Evolutionary conservation across 2,329 filamentous ascomycete genomes (phyloP).

Genomic region (Bipolaris bicolor): DNA sequence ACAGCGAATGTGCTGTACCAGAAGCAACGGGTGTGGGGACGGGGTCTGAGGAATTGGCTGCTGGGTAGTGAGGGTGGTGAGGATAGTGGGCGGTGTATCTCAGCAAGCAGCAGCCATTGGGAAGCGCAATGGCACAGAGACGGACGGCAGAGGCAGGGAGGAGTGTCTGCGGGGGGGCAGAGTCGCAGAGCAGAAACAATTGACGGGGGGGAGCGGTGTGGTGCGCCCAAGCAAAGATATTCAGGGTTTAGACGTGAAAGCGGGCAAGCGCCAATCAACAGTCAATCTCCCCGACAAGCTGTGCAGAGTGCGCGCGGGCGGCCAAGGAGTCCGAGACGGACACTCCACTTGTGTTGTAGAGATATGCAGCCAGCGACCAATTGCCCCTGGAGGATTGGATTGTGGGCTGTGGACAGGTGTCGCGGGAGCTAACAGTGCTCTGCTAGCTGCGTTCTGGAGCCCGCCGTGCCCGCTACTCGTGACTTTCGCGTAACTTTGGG

Average conservation of each 20-base stretch:
- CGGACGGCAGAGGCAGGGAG: conserved; percentile 16
- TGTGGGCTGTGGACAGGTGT: conserved; percentile 23
- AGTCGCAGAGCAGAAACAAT: conserved; percentile 22
- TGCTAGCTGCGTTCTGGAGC: conserved; percentile 26
- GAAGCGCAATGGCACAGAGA: conserved; percentile 18
- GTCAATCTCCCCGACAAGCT: conserved; percentile 12
- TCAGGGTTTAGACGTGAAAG: conserved; percentile 34
- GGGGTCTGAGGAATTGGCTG: not conserved
- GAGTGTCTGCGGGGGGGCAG: conserved; percentile 22
- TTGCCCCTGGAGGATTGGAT: conserved; percentile 14
- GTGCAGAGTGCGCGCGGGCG: not conserved
- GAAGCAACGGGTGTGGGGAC: not conserved
- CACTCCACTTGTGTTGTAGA: conserved; percentile 1
- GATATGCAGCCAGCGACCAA: not conserved
- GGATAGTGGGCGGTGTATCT: conserved; percentile 16
- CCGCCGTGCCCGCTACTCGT: conserved; percentile 7
- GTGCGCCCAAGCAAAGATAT: conserved; percentile 25
- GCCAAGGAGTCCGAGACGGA: not conserved
- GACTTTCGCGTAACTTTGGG: conserved; percentile 15
- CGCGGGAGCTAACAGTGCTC: conserved; percentile 28
- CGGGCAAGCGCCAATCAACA: conserved; percentile 33
- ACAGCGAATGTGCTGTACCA: conserved; percentile 1
- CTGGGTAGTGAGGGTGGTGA: conserved; percentile 20
- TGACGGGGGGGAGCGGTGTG: conserved; percentile 41
- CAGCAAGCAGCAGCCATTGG: conserved; percentile 34